Base-by-base conservation (phyloP, 2,329 filamentous ascomycete species). In the Dryadomyces quercivorus region DNA sequence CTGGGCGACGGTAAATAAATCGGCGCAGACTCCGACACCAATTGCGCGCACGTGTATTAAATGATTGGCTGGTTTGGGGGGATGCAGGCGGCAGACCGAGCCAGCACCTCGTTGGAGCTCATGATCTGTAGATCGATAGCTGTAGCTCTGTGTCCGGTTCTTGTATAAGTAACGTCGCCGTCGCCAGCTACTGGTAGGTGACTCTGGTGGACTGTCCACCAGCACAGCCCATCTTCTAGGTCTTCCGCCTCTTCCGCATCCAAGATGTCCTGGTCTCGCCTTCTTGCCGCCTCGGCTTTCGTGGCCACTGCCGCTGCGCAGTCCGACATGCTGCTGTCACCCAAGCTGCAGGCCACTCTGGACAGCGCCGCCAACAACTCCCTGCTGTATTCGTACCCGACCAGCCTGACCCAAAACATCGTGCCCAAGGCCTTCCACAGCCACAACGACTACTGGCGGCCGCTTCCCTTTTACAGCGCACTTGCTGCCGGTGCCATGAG, bases 381-480 rank as follows among this genome's bases (percentile, higher is more conserved):
- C 4, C 61, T 76, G n/a, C 61, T 76, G n/a, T 64, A 67, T 4
- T 69, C 67, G 63, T 75, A 75, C 54, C 73, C 76, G 1, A 72
- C 75, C 1, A 72, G 76, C 56, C 76, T 80, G 59, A 75, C 76
- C 7, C 70, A 72, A 18, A 74, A 76, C 52, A 69, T 80, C 18
- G 63, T 70, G 2, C 79, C 81, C 1, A 73, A 82, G 34, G 69
- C 71, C 1, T 84, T 81, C 58, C 82, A 85, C 63, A 82, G 78
- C 1, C 83, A 87, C 63, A 86, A 87, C 61, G 84, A 88, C 64
- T 88, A 87, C 65, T 84, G 80, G 80, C 76, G 81, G 50, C 70
- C 71, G 18, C 70, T 77, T 0, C 83, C 84, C 0, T 70, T 88
- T 3, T 82, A 78, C 61, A 79, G 80, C 12, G 85, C 84, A 21